A percentile compares a stretch with the other conserved stretches of the same genome.
These are phyloP conservation scores for Xylariaceae sp. DNA, from an alignment of 2,329 filamentous ascomycete genomes.

Conservation along the genomic window DNA sequence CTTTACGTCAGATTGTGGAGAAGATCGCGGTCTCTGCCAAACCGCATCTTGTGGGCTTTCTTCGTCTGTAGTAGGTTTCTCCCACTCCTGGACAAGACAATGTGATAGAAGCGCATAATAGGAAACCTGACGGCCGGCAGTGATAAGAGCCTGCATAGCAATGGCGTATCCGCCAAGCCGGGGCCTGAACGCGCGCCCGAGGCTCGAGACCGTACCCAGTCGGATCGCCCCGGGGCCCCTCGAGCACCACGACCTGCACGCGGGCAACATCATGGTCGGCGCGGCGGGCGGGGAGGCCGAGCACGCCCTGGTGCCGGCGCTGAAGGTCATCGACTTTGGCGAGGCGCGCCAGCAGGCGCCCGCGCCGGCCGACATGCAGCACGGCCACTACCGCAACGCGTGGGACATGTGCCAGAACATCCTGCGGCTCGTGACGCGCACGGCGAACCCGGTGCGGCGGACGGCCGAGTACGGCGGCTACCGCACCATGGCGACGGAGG, in stretches of 20 bases:
- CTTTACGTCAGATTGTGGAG: not conserved
- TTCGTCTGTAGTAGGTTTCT: slow-evolving; percentile 13
- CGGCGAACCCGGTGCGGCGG: not conserved
- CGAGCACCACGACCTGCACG: slow-evolving; percentile 6
- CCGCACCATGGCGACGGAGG: not conserved
- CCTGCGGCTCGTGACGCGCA: not conserved
- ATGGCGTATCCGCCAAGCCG: slow-evolving; percentile 4
- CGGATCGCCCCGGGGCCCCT: not conserved
- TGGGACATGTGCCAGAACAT: not conserved
- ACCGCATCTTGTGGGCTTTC: slow-evolving; percentile 12
- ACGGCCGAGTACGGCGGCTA: not conserved
- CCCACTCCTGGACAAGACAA: no score
- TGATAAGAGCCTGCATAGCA: slow-evolving; percentile 8
- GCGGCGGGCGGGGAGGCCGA: slow-evolving; percentile 4
- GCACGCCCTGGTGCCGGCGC: slow-evolving; percentile 5
- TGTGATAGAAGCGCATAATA: not conserved
- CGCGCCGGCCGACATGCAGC: no score
- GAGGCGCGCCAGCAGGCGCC: not conserved
- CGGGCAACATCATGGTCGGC: slow-evolving; percentile 2
- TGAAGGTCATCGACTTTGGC: slow-evolving; percentile 14
- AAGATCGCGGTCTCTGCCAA: not conserved
- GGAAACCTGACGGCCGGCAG: not conserved
- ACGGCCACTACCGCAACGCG: not conserved
- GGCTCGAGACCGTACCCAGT: slow-evolving; percentile 4
- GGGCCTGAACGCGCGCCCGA: not conserved